Evolutionary conservation across 2,329 filamentous ascomycete genomes (phyloP), one percentile per base, ranked within the genome.

Genomic region (Aspergillus versicolor): DNA sequence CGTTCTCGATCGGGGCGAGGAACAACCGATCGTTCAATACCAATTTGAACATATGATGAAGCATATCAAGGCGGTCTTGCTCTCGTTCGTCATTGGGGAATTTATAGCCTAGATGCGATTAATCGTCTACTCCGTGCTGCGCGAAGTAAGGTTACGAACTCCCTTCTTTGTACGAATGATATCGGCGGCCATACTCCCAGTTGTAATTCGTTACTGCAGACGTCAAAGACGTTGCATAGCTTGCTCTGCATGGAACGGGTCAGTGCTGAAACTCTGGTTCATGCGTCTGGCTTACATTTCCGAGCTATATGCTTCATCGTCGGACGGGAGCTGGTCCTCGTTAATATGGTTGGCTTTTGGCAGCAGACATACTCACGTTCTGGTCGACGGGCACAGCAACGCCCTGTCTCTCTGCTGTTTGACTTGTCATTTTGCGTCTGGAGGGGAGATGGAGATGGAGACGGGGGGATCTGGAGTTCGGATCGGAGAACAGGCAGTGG

Each of bases 31-130:
- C 64, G 22, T 63, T 63, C 42, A 73, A 52, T 0, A 61, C 61
- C 24, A 73, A 67, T 17, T 63, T 65, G 45, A 67, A 61, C 57
- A 72, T 60, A 57, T 71, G 59, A 54, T 75, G 72, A 32, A 59
- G 21, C 21, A 52, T 22, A 32, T 59, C 48, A 2, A 59, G 43
- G 12, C 57, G 52, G 19, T 41, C 40, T 19, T 56, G 57, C n/a
- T 59, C 57, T 1, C 44, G 47, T 15, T 59, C 57, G 32, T 56
- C 57, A 12, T 59, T 59, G 4, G 57, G 57, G 43, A 59, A 53
- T 21, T 57, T 57, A 21, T 57, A 57, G 21, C 54, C 54, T 56
- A 44, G 13, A 43, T 6, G 12, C 9, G 42, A 19, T 44, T 13
- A 44, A 22, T 27, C 15, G 2, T n/a, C 5, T 7, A 22, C 4